Base-by-base conservation (phyloP, 306 rosid genomes). In the Dalbergia oliveri region DNA sequence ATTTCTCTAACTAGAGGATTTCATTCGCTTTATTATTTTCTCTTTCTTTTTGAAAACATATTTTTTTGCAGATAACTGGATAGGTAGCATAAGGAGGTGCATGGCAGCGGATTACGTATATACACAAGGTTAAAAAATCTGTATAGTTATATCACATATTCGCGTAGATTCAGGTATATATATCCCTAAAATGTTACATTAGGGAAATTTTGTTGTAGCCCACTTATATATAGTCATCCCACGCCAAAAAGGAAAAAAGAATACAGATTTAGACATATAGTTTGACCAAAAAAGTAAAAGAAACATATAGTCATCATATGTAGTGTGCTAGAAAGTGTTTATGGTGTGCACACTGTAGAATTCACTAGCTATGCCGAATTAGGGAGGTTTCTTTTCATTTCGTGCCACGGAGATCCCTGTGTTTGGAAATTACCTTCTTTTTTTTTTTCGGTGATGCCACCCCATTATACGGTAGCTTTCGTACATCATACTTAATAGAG, bases 21-120 rank as follows among this genome's bases (percentile, higher is more conserved):
- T 77, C 5, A 16, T 14, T 66, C 45, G 12, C 47, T 16, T 23
- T 39, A 72, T 76, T 26, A 26, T 70, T 76, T 44, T 26, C 26
- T 4, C 3, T 57, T 71, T 44, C 26, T 37, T 43, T 69, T 39
- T 45, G 61, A 43, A 43, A 70, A 74, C 63, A 54, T 35, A 0
- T 3, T 44, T 65, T 49, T 65, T 31, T 83, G 69, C 87, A 83
- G 87, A 65, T 83, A 75, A 79, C 66, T 64, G 84, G 73, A 73
- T 67, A 71, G 78, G 63, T 47, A 56, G 76, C 73, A 47, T 21
- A 43, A 57, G 64, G 37, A 77, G 86, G 82, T 73, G 47, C 82
- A 71, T 7, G 53, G 81, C 58, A 61, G 75, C 56, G 11, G 81
- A 69, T 80, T 60, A 53, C 31, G 53, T 68, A 67, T 31, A 37